Conservation (phyloP, 2,329 filamentous ascomycete genomes). For the Aureobasidium lini region DNA sequence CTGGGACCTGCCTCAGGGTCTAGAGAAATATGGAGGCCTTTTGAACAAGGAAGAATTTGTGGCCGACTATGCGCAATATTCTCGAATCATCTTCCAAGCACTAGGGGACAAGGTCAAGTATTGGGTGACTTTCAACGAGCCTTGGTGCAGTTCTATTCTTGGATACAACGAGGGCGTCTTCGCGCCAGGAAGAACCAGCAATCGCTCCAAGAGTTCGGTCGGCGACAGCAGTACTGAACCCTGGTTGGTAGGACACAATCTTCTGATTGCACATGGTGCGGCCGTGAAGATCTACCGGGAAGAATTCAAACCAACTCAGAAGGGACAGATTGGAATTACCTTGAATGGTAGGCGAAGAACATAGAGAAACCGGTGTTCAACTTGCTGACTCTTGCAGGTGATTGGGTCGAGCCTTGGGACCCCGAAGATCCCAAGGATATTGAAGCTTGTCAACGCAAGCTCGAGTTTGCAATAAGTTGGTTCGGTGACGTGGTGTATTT, state of each 20-base stretch:
- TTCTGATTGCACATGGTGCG: constrained; percentile 70
- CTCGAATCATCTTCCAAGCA: constrained; percentile 65
- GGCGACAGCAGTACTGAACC: constrained; percentile 71
- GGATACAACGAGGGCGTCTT: constrained; percentile 73
- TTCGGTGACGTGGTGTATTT: constrained; percentile 84
- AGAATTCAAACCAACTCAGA: constrained; percentile 65
- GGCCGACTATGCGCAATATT: constrained; percentile 72
- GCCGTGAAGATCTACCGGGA: constrained; percentile 77
- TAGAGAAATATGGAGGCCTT: constrained; percentile 74
- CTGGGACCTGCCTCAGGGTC: constrained; percentile 75
- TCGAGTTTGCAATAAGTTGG: constrained; percentile 83
- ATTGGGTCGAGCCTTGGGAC: constrained; percentile 74
- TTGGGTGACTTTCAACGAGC: constrained; percentile 81
- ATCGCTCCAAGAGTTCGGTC: constrained; percentile 60
- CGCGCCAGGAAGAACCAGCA: constrained; percentile 74
- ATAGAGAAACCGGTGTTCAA: background rate
- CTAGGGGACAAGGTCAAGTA: constrained; percentile 69
- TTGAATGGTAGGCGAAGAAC: constrained; percentile 56
- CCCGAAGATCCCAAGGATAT: constrained; percentile 65
- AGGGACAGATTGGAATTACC: constrained; percentile 78
- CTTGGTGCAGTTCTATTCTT: constrained; percentile 75
- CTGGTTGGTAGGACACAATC: constrained; percentile 75
- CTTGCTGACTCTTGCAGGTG: constrained; percentile 41
- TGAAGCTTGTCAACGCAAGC: constrained; percentile 69
- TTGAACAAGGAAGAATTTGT: constrained; percentile 77